Evolutionary conservation across 1,284 basidiomycete genomes (phyloP).

Genomic region (Coniophora puteana): DNA sequence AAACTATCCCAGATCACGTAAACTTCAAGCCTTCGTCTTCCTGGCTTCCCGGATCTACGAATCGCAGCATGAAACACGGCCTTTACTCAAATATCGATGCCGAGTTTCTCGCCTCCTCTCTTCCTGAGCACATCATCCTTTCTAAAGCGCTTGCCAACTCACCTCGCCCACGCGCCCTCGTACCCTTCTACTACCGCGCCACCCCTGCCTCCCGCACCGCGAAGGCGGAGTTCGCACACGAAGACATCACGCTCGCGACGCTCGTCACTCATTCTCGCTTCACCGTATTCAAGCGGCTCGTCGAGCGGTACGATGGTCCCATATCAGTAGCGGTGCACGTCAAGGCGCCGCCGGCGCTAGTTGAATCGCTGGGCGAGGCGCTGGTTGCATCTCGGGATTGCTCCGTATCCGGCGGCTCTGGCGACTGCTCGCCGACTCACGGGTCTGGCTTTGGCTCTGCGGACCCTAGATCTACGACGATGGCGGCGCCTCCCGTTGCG

Average conservation of each 20-base stretch:
- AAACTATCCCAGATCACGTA: too few species aligned
- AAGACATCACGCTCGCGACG: conserved; percentile 82
- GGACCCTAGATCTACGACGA: too few species aligned
- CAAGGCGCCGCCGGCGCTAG: conserved; percentile 19
- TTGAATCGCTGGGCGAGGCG: too few species aligned
- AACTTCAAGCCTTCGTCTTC: too few species aligned
- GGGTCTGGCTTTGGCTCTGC: conserved; percentile 21
- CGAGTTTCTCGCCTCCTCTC: conserved; percentile 16
- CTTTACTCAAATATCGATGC: neutral
- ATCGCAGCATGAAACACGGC: too few species aligned
- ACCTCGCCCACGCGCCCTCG: conserved; percentile 67
- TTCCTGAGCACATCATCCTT: conserved; percentile 48
- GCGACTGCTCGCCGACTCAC: too few species aligned
- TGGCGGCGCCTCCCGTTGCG: too few species aligned
- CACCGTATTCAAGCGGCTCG: conserved; percentile 64
- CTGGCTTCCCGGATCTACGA: too few species aligned
- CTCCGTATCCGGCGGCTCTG: too few species aligned
- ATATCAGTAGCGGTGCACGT: conserved; percentile 81
- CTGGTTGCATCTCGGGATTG: too few species aligned
- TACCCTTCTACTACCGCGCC: conserved; percentile 79
- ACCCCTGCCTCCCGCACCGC: too few species aligned
- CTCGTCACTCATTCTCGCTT: conserved; percentile 79
- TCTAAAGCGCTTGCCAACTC: conserved; percentile 67
- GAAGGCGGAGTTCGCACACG: conserved; percentile 40
- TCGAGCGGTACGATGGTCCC: conserved; percentile 73